phyloP scores from a whole-genome alignment of 1,139 yeast genomes.

The Pichia sp. region DNA sequence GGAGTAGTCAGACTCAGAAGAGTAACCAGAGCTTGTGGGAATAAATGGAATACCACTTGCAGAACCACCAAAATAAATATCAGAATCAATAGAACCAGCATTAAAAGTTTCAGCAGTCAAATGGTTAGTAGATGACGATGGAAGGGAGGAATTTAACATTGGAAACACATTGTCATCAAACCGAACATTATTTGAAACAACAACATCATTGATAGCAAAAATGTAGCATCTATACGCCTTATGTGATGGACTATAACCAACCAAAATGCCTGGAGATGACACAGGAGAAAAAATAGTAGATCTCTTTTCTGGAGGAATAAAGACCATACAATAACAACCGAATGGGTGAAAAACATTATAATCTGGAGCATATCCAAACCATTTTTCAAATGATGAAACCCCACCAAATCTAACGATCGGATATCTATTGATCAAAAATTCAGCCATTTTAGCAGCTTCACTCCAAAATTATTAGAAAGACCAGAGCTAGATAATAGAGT shows the following conservation, averaged over 20 bases:
- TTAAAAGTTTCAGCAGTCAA: too few species aligned
- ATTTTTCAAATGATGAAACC: neutral
- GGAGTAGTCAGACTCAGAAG: too few species aligned
- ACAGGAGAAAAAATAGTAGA: neutral
- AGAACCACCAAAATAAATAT: too few species aligned
- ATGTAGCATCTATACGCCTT: constrained; percentile 3
- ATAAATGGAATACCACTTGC: too few species aligned
- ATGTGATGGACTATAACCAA: constrained; percentile 3
- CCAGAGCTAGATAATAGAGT: neutral
- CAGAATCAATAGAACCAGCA: too few species aligned
- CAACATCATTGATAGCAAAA: neutral
- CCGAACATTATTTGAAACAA: constrained; percentile 4
- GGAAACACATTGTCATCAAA: neutral
- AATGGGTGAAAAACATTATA: constrained; percentile 1
- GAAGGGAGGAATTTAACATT: too few species aligned
- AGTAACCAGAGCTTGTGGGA: too few species aligned
- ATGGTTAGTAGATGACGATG: too few species aligned
- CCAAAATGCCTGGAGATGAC: neutral
- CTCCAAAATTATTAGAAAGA: neutral
- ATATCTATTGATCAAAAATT: constrained; percentile 1
- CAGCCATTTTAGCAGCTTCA: constrained; percentile 2
- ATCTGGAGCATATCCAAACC: neutral
- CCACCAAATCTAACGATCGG: neutral
- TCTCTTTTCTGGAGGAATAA: neutral
- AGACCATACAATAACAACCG: neutral